Evolutionary conservation across 2,329 filamentous ascomycete species (phyloP), one percentile per base, ranked within the genome.

Genomic region (Sphaerulina vaccinii): DNA sequence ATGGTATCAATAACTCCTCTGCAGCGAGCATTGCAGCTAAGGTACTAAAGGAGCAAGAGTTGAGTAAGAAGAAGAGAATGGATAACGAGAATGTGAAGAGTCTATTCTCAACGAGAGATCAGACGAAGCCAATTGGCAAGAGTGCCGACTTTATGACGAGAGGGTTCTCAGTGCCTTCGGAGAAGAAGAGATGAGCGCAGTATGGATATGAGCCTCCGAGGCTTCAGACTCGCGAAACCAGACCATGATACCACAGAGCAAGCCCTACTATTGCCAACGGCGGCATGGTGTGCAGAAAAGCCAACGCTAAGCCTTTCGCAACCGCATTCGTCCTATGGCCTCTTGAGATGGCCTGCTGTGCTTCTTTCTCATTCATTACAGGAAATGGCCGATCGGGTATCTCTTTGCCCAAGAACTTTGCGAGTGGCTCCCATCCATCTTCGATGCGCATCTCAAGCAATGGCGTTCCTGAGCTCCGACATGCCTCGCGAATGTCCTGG

Each of bases 1-100:
- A 78, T 47, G 83, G 45, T 29, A 96, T 97, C 70, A 96, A 96
- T 69, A 95, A 97, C 62, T 77, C 88, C 0, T 81, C 88, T 49
- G 93, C 93, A 0, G 91, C 92, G 0, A 87, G 84, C 3, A 73
- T 99, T 37, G 95, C 92, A 0, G 88, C 87, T 0, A 90, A 85
- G 61, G 91, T 99, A 0, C 70, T 97, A 21, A 86, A 87, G 19
- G 92, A 97, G 64, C 89, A 96, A 68, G 87, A 92, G 44, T 84
- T 87, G 64, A 79, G 81, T 50, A 90, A 90, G 59, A 96, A 92
- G 73, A 77, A 85, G 60, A 95, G 88, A 65, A 64, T 90, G 61
- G 83, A 79, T 3, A 77, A 75, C 55, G 70, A 75, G 11, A 77
- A 75, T 44, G 66, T 78, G n/a, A 72, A 71, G 52, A 76, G 72